These are phyloP conservation scores for Gossypium laxum DNA, from an alignment of 441 rosid species.

Conservation along the genomic window DNA sequence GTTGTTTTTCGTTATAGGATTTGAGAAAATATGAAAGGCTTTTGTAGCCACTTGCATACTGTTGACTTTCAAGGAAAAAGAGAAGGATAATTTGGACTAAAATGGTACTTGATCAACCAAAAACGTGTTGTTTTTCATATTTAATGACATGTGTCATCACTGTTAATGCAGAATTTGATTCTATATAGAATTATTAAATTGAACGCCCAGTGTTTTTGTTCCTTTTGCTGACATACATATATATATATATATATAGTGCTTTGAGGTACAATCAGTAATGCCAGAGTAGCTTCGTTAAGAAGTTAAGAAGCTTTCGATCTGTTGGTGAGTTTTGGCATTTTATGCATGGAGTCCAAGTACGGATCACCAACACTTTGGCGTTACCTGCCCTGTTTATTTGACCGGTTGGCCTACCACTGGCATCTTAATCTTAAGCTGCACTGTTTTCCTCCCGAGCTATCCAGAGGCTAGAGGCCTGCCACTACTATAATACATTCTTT, in stretches of 20 bases:
- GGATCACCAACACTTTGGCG: slow-evolving; percentile 4
- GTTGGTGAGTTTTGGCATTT: not conserved
- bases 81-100: not conserved
- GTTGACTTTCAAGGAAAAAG: not conserved
- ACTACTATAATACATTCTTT: not conserved
- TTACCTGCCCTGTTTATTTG: not conserved
- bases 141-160: not conserved
- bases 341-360: not conserved
- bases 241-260: no score
- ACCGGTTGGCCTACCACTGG: not conserved
- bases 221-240: not conserved
- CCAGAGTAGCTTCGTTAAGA: not conserved
- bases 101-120: not conserved
- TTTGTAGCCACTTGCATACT: not conserved
- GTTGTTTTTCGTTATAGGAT: not conserved
- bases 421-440: not conserved
- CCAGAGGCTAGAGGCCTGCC: not conserved
- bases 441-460: not conserved
- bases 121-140: not conserved
- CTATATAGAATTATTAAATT: not conserved
- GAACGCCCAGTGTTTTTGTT: not conserved
- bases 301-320: not conserved
- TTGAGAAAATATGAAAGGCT: not conserved
- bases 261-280: no score
- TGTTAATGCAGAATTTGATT: not conserved